A percentile compares a stretch with the other conserved stretches of the same genome.
Evolutionary conservation across 202 grass and related monocot species (phyloP).

Genomic region (Zizania palustris): DNA sequence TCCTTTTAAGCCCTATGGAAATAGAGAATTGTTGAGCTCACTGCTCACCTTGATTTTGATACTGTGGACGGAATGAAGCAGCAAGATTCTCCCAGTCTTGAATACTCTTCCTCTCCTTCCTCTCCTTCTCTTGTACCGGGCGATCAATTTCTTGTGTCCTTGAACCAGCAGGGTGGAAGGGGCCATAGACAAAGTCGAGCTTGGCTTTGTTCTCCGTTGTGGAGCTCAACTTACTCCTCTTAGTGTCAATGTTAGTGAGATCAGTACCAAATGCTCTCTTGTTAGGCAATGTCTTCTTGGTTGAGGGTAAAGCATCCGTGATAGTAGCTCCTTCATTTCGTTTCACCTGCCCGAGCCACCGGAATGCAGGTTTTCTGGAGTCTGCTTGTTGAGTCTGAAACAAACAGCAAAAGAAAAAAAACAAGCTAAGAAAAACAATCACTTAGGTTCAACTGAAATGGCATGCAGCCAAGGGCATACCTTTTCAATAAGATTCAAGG

Average conservation of each 20-base stretch:
- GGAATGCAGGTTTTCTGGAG: slow-evolving; percentile 83
- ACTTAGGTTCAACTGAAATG: slow-evolving; percentile 25
- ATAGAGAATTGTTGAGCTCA: slow-evolving; percentile 30
- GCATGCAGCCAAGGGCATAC: slow-evolving; percentile 28
- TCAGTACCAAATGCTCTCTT: slow-evolving; percentile 89
- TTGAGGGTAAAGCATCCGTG: slow-evolving; percentile 15
- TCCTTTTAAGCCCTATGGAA: not conserved
- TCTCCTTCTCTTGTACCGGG: slow-evolving; percentile 55
- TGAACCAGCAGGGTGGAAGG: slow-evolving; percentile 69
- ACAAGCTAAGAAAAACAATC: not conserved
- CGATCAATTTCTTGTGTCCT: slow-evolving; percentile 55
- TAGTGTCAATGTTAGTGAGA: slow-evolving; percentile 71
- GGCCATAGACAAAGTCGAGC: slow-evolving; percentile 73
- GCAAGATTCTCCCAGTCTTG: slow-evolving; percentile 81
- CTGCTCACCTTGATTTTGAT: slow-evolving; percentile 87
- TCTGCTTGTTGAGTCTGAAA: slow-evolving; percentile 74
- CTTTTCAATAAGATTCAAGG: slow-evolving; percentile 91
- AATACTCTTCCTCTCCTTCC: slow-evolving; percentile 60
- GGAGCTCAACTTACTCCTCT: slow-evolving; percentile 50
- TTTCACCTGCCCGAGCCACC: slow-evolving; percentile 72
- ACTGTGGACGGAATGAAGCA: slow-evolving; percentile 67
- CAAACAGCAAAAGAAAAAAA: slow-evolving; percentile 33
- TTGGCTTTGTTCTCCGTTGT: slow-evolving; percentile 46
- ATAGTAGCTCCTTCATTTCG: slow-evolving; percentile 37
- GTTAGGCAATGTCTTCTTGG: slow-evolving; percentile 36